Evolutionary conservation across 768 basidiomycete genomes (phyloP).

Genomic region (Megacollybia marginata): DNA sequence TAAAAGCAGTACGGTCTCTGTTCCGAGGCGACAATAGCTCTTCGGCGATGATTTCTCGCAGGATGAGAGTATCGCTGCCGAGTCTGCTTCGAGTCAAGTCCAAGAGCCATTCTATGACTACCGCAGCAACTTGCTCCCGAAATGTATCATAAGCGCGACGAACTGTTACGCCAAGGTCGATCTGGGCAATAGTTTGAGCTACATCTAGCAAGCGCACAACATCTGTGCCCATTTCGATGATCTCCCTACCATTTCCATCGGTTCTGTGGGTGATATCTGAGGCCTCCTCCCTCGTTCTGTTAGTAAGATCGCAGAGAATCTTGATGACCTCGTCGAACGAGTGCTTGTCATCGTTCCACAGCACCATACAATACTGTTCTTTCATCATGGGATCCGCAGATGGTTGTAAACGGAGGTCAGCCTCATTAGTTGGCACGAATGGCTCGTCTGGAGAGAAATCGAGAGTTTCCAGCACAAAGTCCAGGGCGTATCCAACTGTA

Average conservation of each 20-base stretch:
- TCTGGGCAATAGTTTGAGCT: slow-evolving; percentile 72
- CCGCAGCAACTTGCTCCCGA: slow-evolving; percentile 75
- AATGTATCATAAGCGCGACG: slow-evolving; percentile 84
- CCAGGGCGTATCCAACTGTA: slow-evolving; percentile 70
- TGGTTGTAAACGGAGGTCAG: slow-evolving; percentile 64
- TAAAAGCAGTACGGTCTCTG: slow-evolving; percentile 40
- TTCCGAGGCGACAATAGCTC: slow-evolving; percentile 60
- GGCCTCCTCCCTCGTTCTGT: slow-evolving; percentile 51
- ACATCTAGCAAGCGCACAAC: slow-evolving; percentile 57
- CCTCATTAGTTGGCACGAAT: slow-evolving; percentile 54
- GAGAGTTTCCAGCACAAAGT: slow-evolving; percentile 78
- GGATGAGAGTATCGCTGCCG: slow-evolving; percentile 55
- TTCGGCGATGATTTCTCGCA: slow-evolving; percentile 66
- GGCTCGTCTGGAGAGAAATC: slow-evolving; percentile 80
- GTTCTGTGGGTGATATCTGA: slow-evolving; percentile 47
- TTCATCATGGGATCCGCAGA: slow-evolving; percentile 74
- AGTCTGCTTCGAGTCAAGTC: slow-evolving; percentile 72
- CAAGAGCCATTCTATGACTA: slow-evolving; percentile 81
- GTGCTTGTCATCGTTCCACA: slow-evolving; percentile 99
- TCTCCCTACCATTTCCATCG: slow-evolving; percentile 76
- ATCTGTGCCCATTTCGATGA: slow-evolving; percentile 68
- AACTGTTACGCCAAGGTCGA: slow-evolving; percentile 88
- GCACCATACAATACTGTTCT: slow-evolving; percentile 71
- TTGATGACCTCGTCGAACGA: slow-evolving; percentile 83
- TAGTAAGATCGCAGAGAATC: slow-evolving; percentile 53